Base-by-base conservation (phyloP, 192 early-diverging fungal genomes). In the Coemansia sp. region DNA sequence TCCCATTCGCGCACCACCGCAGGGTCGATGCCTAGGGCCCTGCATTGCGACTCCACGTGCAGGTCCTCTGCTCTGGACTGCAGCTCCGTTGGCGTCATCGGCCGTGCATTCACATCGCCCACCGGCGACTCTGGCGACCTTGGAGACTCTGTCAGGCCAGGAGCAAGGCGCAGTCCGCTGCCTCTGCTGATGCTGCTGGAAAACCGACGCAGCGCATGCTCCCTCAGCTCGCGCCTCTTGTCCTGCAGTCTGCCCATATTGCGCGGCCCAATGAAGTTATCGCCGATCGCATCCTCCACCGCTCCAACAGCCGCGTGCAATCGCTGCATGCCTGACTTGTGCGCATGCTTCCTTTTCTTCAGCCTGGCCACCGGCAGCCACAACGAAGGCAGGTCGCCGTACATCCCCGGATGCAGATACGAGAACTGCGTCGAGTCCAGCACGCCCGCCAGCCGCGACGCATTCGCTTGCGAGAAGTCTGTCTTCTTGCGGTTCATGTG, bases 381-480 rank as follows among this genome's bases (percentile, higher is more conserved):
- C 29, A 79, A 14, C 22, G 70, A 74, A 0, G 76, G 76, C 15
- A 79, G 38, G 36, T 72, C 58, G 59, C 76, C 76, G 40, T 73
- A 70, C 9, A 79, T 55, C 0, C 70, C 76, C 25, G 76, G 76
- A 28, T 74, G 70, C 36, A 59, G n/a, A 33, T 79, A 79, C 8
- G 56, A 33, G 34, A 79, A 74, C 23, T 55, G 47, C n/a, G 76
- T 79, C 0, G 76, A 64, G 52, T 79, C 76, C 4, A 79, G 22
- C 2, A 79, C 40, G 0, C 76, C 76, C 4, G 30, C 8, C n/a
- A 74, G 25, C 13, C 61, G 65, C 17, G 76, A 66, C 50, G 61
- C 62, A 47, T 72, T 72, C 28, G 70, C 62, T 23, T 79, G 76
- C 34, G 70, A 38, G 36, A 79, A 79, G 38, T 79, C 71, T 0